Evolutionary conservation across 345 rosid species (phyloP), one percentile per base, ranked within the genome.

Genomic region (Acer saccharum): DNA sequence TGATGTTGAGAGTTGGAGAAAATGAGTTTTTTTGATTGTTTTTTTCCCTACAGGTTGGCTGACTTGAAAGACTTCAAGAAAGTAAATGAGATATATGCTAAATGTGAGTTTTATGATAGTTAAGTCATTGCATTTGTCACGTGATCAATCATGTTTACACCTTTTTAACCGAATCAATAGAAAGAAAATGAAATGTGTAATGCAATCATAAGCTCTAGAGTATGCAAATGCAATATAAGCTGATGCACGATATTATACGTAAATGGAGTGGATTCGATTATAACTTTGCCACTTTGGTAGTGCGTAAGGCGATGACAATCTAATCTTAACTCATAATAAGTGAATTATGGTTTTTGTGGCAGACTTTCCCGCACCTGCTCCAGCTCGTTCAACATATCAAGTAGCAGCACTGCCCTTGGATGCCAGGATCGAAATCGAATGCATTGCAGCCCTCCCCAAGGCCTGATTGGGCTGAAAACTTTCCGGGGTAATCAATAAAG

Each of bases 31-130:
- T 39, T 46, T 79, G 16, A 14, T 79, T 58, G 76, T 67, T 77
- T 63, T 48, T 13, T 48, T 13, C 43, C 41, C 21, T 78, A 82
- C 84, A 94, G 98, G 99, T 73, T 94, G 87, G 96, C 98, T 72
- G 98, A 94, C 90, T 79, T 94, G 89, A 85, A 80, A 63, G 98
- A 93, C 90, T 93, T 97, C 92, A 90, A 97, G 86, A 94, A 85
- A 90, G 98, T 93, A 71, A 93, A 97, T 43, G 99, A 93, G 83
- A 90, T 97, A 75, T 93, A 95, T 80, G 98, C 90, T 3, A 95
- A 89, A 88, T 95, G 98, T 95, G 83, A 92, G 98, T 90, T 76
- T 3, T 10, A 8, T 70, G 52, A 13, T 3, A 63, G 39, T 63
- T 20, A 21, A 61, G 65, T 44, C 62, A 65, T 72, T 29, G 9